A percentile compares a stretch with the other conserved stretches of the same genome.
phyloP scores from a whole-genome alignment of 331 rosid species.

The Telfairia occidentalis region DNA sequence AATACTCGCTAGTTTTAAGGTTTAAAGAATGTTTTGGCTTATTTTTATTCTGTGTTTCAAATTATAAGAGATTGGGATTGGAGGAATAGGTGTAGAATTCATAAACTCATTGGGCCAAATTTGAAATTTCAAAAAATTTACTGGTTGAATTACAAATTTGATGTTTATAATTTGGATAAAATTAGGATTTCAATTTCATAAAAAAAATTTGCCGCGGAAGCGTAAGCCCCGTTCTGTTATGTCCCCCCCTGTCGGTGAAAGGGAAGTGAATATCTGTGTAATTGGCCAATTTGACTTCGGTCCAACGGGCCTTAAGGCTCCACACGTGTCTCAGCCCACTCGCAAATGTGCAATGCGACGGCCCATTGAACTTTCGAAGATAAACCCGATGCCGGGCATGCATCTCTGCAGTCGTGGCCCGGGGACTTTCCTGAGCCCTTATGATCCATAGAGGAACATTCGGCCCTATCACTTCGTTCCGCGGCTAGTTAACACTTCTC shows the following conservation, averaged over 20 bases:
- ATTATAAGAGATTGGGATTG: too few relatives aligned
- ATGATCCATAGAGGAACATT: not conserved
- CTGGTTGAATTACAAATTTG: too few relatives aligned
- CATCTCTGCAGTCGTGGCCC: not conserved
- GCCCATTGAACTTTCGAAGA: not conserved
- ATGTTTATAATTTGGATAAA: too few relatives aligned
- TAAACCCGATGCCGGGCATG: not conserved
- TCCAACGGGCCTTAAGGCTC: not conserved
- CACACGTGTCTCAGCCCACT: not conserved
- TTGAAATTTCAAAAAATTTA: too few relatives aligned
- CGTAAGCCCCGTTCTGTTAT: not conserved
- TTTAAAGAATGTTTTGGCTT: too few relatives aligned
- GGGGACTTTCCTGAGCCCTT: not conserved
- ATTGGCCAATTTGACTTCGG: not conserved
- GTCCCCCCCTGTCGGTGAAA: not conserved
- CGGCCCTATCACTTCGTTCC: not conserved
- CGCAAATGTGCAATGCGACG: not conserved
- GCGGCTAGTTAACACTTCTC: not conserved
- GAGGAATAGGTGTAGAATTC: too few relatives aligned
- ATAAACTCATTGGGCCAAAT: too few relatives aligned
- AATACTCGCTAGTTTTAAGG: too few relatives aligned
- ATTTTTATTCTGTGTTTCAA: too few relatives aligned
- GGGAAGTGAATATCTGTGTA: not conserved
- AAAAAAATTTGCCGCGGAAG: not conserved
- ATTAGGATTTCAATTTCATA: too few relatives aligned